Evolutionary conservation across 352 stramenopile genomes (phyloP).

Genomic region (Phytophthora citrophthora): DNA sequence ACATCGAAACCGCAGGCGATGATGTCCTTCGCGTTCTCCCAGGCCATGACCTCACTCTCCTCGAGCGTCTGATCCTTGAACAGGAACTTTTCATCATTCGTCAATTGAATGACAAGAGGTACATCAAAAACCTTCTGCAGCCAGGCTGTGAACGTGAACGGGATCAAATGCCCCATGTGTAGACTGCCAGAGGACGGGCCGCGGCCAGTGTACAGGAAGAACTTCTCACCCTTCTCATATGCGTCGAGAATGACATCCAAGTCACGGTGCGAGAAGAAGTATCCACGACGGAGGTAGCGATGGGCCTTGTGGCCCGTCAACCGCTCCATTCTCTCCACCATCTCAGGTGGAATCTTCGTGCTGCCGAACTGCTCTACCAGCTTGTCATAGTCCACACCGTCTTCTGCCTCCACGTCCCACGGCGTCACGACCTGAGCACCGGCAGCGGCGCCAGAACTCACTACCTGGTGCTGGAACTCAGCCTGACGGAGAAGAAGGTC

Average conservation of each 20-base stretch:
- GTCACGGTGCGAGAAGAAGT: constrained; percentile 99
- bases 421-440: constrained; percentile 90
- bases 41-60: constrained; percentile 93
- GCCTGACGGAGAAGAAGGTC: constrained; percentile 77
- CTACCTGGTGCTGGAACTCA: constrained; percentile 75
- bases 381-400: constrained; percentile 99
- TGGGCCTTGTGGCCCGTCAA: constrained; percentile 95
- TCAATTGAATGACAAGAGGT: constrained; percentile 99
- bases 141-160: constrained; percentile 99
- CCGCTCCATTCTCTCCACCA: constrained; percentile 96
- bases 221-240: constrained; percentile 96
- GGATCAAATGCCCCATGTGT: constrained; percentile 99
- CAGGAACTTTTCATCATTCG: constrained; percentile 99
- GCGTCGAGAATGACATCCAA: constrained; percentile 95
- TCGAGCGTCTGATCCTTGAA: constrained; percentile 97
- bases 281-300: constrained; percentile 97
- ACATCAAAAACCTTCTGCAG: constrained; percentile 98
- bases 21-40: constrained; percentile 99
- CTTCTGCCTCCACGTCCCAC: constrained; percentile 95
- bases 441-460: constrained; percentile 52
- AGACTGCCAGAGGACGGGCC: constrained; percentile 97
- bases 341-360: constrained; percentile 91
- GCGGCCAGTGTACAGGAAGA: constrained; percentile 99
- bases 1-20: constrained; percentile 97
- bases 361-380: constrained; percentile 98